phyloP scores from a whole-genome alignment of 2,329 filamentous ascomycete species.

The Epichloe scottii region DNA sequence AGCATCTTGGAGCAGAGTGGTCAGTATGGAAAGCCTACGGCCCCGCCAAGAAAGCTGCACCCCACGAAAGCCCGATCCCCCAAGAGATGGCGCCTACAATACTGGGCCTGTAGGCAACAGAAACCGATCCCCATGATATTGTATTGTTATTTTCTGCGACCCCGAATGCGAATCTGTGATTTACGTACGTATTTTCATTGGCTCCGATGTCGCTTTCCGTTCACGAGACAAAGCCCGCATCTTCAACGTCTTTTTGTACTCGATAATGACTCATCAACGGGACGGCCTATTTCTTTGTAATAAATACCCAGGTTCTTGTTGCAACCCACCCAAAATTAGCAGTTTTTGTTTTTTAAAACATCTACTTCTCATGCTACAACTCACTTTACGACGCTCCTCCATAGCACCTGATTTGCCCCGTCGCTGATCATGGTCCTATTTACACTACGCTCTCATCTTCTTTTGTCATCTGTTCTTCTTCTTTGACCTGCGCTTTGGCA shows the following conservation, averaged over 20 bases:
- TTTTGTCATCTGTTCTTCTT: too few species aligned
- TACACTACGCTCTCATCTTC: too few species aligned
- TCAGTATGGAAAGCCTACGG: conserved; percentile 25
- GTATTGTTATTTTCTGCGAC: too few species aligned
- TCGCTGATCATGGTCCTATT: too few species aligned
- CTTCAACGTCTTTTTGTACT: background rate
- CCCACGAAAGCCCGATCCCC: conserved; percentile 15
- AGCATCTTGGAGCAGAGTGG: conserved; percentile 25
- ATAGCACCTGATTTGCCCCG: background rate
- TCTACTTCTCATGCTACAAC: background rate
- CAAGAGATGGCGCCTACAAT: conserved; percentile 13
- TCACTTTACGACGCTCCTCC: background rate
- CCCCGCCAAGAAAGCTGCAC: conserved; percentile 23
- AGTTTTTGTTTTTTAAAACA: too few species aligned
- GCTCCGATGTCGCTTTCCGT: background rate
- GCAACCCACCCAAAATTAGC: too few species aligned
- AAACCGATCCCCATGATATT: too few species aligned
- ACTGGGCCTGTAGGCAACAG: conserved; percentile 13
- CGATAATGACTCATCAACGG: background rate
- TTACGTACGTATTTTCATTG: too few species aligned
- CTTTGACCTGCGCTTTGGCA: too few species aligned
- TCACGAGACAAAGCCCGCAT: background rate
- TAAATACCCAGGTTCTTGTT: background rate
- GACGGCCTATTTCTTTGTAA: background rate
- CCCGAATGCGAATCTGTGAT: too few species aligned